Evolutionary conservation across 768 basidiomycete species (phyloP).

Genomic region (Podaxis mareebaensis): DNA sequence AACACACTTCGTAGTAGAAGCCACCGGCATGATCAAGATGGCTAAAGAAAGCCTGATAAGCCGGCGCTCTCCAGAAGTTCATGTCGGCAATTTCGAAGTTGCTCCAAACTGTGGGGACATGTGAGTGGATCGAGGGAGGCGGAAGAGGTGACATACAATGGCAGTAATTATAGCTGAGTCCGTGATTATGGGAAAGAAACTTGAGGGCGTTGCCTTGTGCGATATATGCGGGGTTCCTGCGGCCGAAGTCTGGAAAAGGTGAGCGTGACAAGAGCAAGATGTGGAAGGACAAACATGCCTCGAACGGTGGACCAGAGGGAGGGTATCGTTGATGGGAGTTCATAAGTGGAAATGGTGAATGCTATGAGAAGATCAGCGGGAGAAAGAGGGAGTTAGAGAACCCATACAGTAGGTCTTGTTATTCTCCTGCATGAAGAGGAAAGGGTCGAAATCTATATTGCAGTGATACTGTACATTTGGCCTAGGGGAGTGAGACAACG

Average conservation of each 20-base stretch:
- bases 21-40: slow-evolving; percentile 63
- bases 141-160: slow-evolving; percentile 53
- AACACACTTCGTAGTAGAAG: slow-evolving; percentile 67
- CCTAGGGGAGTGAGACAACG: slow-evolving; percentile 32
- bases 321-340: slow-evolving; percentile 76
- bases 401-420: slow-evolving; percentile 65
- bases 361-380: slow-evolving; percentile 31
- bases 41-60: slow-evolving; percentile 67
- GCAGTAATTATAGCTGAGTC: slow-evolving; percentile 74
- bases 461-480: slow-evolving; percentile 79
- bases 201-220: slow-evolving; percentile 60
- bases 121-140: neutral
- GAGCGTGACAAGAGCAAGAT: neutral
- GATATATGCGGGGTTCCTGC: slow-evolving; percentile 54
- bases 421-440: slow-evolving; percentile 71
- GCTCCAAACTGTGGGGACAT: slow-evolving; percentile 46
- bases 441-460: slow-evolving; percentile 67
- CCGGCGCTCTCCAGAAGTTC: slow-evolving; percentile 63
- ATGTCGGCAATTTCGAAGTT: slow-evolving; percentile 78
- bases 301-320: slow-evolving; percentile 74
- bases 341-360: slow-evolving; percentile 76
- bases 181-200: slow-evolving; percentile 70
- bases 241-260: slow-evolving; percentile 55
- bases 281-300: slow-evolving; percentile 38
- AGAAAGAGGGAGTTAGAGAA: slow-evolving; percentile 12